These are phyloP conservation scores for Aspergillus luchuensis DNA, from an alignment of 2,329 filamentous ascomycete genomes.

Conservation along the genomic window DNA sequence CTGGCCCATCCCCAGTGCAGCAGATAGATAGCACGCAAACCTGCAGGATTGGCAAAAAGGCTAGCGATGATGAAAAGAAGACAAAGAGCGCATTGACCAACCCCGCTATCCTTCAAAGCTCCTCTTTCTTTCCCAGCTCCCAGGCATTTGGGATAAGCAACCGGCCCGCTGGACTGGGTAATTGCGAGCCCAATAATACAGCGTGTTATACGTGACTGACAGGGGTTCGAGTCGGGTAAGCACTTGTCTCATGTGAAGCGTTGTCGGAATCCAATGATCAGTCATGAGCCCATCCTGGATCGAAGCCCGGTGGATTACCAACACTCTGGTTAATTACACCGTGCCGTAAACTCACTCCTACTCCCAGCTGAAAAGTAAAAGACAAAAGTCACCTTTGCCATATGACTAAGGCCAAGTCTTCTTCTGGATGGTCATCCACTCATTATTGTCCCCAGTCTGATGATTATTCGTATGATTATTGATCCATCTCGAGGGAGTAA, in stretches of 20 bases:
- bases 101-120: conserved; percentile 6
- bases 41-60: neutral
- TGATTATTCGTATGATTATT: neutral
- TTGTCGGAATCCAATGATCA: conserved; percentile 1
- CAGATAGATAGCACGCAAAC: conserved; percentile 2
- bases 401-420: no score
- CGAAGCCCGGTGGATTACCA: neutral
- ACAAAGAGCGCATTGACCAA: conserved; percentile 11
- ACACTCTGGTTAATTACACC: neutral
- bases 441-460: no score
- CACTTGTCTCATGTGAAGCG: conserved; percentile 5
- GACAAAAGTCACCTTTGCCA: no score
- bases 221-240: neutral
- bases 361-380: no score
- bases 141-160: conserved; percentile 10
- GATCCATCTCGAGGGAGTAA: neutral
- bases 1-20: neutral
- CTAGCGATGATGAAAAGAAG: neutral
- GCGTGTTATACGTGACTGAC: neutral
- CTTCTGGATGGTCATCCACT: no score
- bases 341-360: neutral
- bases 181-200: neutral
- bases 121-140: neutral
- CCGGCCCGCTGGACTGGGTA: conserved; percentile 14
- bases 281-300: neutral